Base-by-base conservation (phyloP, 805 yeast species). In the Metschnikowia rubicola region DNA sequence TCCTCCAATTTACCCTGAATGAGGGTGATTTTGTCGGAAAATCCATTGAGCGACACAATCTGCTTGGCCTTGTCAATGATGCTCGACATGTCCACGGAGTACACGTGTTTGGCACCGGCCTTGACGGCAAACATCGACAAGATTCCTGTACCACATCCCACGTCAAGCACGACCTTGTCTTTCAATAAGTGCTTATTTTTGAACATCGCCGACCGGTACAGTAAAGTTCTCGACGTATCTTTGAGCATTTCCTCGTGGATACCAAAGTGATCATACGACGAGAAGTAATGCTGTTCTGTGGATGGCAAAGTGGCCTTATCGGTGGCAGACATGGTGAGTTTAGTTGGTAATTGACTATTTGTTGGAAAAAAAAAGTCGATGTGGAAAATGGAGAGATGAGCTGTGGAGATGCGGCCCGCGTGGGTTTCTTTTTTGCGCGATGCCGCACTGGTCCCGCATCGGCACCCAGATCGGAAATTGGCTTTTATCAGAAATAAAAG, bases 181-280 rank as follows among this genome's bases (percentile, higher is more conserved):
- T 90, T 89, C 76, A 94, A 92, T 45, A 89, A 71, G 57, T 85
- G 86, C 60, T 84, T 84, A 75, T 94, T 94, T 67, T 88, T 89
- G 72, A 82, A 81, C 67, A 94, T 94, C 45, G 97, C 96, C 53
- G 86, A 85, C 61, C 98, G 78, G 72, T 94, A 94, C 30, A 96
- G 80, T 52, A 90, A 71, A 8, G 99, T 94, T 67, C 99, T 83
- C 28, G 89, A 88, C 43, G 88, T 79, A 67, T 94, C 99, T 70
- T 94, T 96, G 60, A 94, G 81, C 99, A 94, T 94, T 70, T 92
- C 98, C 71, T 95, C 99, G 65, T 94, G 99, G 62, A 94, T 94
- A 44, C 97, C 96, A 63, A 89, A 90, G 65, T 94, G 98, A 66
- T 92, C 97, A 62, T 94, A 94, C 2, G 98, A 92, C 43, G 84